Percentiles rank a stretch among this genome's conserved stretches.
phyloP scores from a whole-genome alignment of 2,329 filamentous ascomycete genomes.

The Aspergillus awamori region DNA sequence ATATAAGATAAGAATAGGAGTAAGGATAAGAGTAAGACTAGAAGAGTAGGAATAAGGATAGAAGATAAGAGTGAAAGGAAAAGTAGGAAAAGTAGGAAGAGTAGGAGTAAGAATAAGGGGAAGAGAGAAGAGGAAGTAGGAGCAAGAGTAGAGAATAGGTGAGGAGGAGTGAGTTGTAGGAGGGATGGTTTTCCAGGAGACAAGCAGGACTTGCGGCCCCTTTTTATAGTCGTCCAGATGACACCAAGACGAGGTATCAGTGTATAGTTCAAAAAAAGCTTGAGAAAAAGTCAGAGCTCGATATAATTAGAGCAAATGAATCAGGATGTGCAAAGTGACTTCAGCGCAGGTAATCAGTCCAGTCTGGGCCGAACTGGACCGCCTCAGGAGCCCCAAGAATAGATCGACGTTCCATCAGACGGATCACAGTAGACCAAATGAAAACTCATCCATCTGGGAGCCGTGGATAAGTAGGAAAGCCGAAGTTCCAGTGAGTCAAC shows the following conservation, averaged over 20 bases:
- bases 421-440: neutral
- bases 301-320: neutral
- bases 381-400: neutral
- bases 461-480: neutral
- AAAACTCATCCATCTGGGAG: neutral
- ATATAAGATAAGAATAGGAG: neutral
- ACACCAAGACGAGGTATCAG: too few species aligned
- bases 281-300: neutral
- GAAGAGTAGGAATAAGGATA: neutral
- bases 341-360: neutral
- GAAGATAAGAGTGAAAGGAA: too few species aligned
- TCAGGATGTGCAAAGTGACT: neutral
- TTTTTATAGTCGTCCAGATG: too few species aligned
- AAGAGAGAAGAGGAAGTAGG: too few species aligned
- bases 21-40: neutral
- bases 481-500: neutral
- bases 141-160: too few species aligned
- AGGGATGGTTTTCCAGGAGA: too few species aligned
- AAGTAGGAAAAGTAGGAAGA: too few species aligned
- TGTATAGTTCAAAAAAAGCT: neutral
- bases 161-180: too few species aligned
- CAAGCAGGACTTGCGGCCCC: too few species aligned
- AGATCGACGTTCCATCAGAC: neutral
- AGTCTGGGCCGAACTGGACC: neutral
- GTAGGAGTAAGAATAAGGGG: too few species aligned